Percentiles rank a stretch among this genome's conserved stretches.
Conservation (phyloP, 2,329 filamentous ascomycete species). For the Drechslerella dactyloides region DNA sequence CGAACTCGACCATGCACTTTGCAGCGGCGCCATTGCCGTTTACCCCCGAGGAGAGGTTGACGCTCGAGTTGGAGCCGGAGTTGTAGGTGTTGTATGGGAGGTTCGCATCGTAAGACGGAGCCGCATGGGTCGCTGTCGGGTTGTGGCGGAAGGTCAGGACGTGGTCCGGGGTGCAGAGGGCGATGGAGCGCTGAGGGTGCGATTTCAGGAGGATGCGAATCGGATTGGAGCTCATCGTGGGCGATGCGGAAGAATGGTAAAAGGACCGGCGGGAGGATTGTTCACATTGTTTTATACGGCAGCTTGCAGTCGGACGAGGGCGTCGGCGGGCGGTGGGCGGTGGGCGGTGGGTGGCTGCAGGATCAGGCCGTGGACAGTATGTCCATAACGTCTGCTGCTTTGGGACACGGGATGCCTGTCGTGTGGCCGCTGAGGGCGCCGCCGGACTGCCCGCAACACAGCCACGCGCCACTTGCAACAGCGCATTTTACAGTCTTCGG, state of each 20-base stretch:
- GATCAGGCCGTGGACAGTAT: background rate
- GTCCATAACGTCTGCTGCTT: slow-evolving; percentile 6
- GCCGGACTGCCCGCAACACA: slow-evolving; percentile 3
- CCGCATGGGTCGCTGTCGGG: slow-evolving; percentile 63
- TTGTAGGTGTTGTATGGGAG: slow-evolving; percentile 38
- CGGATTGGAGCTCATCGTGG: slow-evolving; percentile 64
- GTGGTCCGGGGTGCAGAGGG: slow-evolving; percentile 78
- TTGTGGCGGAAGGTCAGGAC: slow-evolving; percentile 84
- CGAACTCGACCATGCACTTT: slow-evolving; percentile 88
- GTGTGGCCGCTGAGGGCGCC: slow-evolving; percentile 27
- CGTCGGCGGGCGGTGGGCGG: slow-evolving; percentile 12
- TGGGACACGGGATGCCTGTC: slow-evolving; percentile 40
- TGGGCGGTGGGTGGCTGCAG: no score
- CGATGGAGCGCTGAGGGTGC: slow-evolving; percentile 83
- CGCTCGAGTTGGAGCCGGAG: slow-evolving; percentile 54
- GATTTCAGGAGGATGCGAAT: slow-evolving; percentile 76
- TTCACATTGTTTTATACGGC: slow-evolving; percentile 25
- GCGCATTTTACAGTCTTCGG: background rate
- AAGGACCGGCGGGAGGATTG: slow-evolving; percentile 1
- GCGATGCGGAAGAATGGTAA: slow-evolving; percentile 19
- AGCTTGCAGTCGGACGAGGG: slow-evolving; percentile 5
- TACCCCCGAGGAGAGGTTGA: slow-evolving; percentile 50
- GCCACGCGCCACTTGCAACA: slow-evolving; percentile 1
- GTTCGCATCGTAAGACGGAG: slow-evolving; percentile 55
- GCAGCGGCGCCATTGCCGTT: slow-evolving; percentile 60